Conservation (phyloP, 208 protist genomes). For the Crithidia brevicula region DNA sequence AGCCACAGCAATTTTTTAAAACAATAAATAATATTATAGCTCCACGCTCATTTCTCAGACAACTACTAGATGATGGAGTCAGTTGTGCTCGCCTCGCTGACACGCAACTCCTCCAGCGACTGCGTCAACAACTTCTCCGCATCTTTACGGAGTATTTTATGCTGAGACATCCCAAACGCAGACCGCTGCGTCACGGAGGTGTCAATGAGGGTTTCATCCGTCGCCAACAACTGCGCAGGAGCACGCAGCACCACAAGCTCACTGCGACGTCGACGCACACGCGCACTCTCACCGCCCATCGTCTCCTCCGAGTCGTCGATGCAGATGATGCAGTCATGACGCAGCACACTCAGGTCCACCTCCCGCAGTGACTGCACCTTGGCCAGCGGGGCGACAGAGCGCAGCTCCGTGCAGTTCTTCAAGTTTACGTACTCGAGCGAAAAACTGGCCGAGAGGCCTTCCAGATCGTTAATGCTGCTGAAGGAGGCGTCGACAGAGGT, state of each 20-base stretch:
- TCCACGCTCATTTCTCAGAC: not conserved
- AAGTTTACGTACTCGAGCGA: slow-evolving; percentile 30
- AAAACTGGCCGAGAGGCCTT: slow-evolving; percentile 19
- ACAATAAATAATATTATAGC: too few relatives aligned
- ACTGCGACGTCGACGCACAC: not conserved
- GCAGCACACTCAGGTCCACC: slow-evolving; percentile 21
- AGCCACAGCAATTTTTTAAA: not conserved
- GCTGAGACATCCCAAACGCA: not conserved
- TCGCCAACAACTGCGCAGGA: not conserved
- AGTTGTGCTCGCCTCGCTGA: not conserved
- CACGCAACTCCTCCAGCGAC: slow-evolving; percentile 9
- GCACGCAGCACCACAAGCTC: not conserved
- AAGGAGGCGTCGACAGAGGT: slow-evolving; percentile 26
- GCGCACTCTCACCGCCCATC: not conserved
- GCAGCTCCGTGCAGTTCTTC: slow-evolving; percentile 23
- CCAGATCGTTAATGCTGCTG: slow-evolving; percentile 18
- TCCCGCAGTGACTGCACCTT: slow-evolving; percentile 24
- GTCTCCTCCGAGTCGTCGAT: not conserved
- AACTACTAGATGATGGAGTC: not conserved
- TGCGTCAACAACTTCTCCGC: slow-evolving; percentile 12
- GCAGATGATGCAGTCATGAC: slow-evolving; percentile 19
- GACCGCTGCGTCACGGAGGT: slow-evolving; percentile 15
- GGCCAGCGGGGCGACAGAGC: slow-evolving; percentile 27
- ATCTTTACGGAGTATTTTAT: slow-evolving; percentile 1
- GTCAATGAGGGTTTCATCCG: slow-evolving; percentile 8